These are phyloP conservation scores for Ceratonia siliqua DNA, from an alignment of 306 rosid species.

Conservation along the genomic window DNA sequence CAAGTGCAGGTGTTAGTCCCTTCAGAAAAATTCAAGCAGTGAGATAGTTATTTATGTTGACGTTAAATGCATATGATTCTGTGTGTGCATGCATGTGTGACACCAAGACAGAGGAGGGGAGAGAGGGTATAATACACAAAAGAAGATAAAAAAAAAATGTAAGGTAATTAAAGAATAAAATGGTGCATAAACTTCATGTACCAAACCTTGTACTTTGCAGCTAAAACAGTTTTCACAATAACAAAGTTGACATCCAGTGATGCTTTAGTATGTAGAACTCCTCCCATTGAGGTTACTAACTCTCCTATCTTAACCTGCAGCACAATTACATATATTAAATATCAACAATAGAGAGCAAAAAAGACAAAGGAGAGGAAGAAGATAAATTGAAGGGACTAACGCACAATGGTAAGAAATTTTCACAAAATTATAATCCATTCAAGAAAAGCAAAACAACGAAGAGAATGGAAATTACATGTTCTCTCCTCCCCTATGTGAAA, in stretches of 20 bases:
- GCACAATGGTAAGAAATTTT: neutral
- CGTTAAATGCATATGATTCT: neutral
- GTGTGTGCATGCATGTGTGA: neutral
- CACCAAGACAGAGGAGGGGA: neutral
- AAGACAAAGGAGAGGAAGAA: conserved; percentile 8
- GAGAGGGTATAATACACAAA: neutral
- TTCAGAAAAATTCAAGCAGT: conserved; percentile 15
- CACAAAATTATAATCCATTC: conserved; percentile 6
- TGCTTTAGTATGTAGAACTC: conserved; percentile 63
- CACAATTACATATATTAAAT: conserved; percentile 9
- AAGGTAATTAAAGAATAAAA: conserved; percentile 22
- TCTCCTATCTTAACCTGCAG: conserved; percentile 71
- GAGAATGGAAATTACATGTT: conserved; percentile 1
- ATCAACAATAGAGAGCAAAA: conserved; percentile 4
- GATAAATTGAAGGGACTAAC: conserved; percentile 3
- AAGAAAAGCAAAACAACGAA: conserved; percentile 12
- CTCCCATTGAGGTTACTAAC: conserved; percentile 89
- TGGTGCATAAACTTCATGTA: conserved; percentile 22
- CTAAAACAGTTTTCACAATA: conserved; percentile 82
- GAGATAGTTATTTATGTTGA: neutral
- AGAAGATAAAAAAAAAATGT: neutral
- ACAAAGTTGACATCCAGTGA: conserved; percentile 79
- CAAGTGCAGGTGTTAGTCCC: neutral
- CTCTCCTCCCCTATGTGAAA: too few relatives aligned
- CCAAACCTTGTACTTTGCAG: conserved; percentile 88